Evolutionary conservation across 805 yeast species (phyloP), one percentile per base, ranked within the genome.

Genomic region (Candida xiaguanensis): DNA sequence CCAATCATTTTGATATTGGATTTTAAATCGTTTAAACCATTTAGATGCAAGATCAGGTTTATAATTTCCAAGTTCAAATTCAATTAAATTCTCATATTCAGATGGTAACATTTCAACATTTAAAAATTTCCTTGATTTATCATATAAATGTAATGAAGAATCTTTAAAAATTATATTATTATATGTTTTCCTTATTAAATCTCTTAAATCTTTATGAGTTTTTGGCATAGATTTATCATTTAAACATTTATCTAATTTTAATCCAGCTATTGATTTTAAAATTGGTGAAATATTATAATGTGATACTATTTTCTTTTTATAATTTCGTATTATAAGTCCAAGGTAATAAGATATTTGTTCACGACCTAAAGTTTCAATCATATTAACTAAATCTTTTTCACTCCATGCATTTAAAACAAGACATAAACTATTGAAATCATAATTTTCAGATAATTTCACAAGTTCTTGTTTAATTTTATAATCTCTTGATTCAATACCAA

Each of bases 81-180:
- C 15, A 14, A 67, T 58, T 43, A 69, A 51, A 47, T 65, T 68
- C 43, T 68, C 73, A 44, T 55, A 66, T 49, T 69, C 74, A 3
- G 24, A 16, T 11, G 26, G 23, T 7, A 29, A 12, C 12, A 30
- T 9, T 18, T 14, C 13, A 15, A 24, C 5, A 4, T 14, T 15
- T 3, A 8, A n/a, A 17, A 29, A 29, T 31, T 56, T 46, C 26
- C 49, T 47, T 5, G 39, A 36, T 19, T 39, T 29, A 11, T 45
- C 43, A 40, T 63, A 63, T 5, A 63, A 47, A 22, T 46, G 47
- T 8, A 42, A 46, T 3, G 22, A 16, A 4, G 42, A 16, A 31
- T 48, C 46, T 2, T 44, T 36, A 36, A 42, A 56, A n/a, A 63
- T 33, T 18, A 63, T 36, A 20, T 54, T 50, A 27, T 52, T 40